Conservation (phyloP, 768 basidiomycete species). For the Mycena alexandri region DNA sequence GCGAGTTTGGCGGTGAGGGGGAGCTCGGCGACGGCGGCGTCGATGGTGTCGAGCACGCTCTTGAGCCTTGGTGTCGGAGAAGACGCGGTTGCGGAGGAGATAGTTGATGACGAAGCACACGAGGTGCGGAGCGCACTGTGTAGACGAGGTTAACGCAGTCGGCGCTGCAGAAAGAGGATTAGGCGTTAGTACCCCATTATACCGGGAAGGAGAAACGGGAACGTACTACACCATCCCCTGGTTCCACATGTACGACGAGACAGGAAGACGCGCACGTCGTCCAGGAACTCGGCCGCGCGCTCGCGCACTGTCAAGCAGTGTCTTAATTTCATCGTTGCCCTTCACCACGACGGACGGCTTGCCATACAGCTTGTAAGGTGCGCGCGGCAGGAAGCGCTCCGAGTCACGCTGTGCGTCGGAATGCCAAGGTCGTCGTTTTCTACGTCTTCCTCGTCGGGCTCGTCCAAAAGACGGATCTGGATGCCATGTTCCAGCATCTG, state of each 20-base stretch:
- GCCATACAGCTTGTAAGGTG: slow-evolving; percentile 56
- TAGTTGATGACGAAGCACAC: slow-evolving; percentile 61
- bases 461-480: slow-evolving; percentile 51
- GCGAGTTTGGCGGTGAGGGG: slow-evolving; percentile 18
- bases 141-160: slow-evolving; percentile 56
- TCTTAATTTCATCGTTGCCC: slow-evolving; percentile 53
- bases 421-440: slow-evolving; percentile 79
- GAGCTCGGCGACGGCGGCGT: slow-evolving; percentile 12
- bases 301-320: slow-evolving; percentile 55
- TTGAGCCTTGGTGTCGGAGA: slow-evolving; percentile 49
- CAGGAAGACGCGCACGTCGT: slow-evolving; percentile 77
- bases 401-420: slow-evolving; percentile 71
- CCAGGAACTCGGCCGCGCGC: slow-evolving; percentile 65
- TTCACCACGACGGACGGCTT: slow-evolving; percentile 47
- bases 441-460: slow-evolving; percentile 54
- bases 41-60: slow-evolving; percentile 19
- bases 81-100: slow-evolving; percentile 57
- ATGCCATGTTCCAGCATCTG: slow-evolving; percentile 61
- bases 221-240: slow-evolving; percentile 80
- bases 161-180: slow-evolving; percentile 47
- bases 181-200: no score
- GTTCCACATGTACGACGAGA: slow-evolving; percentile 74
- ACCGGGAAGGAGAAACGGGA: no score
- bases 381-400: slow-evolving; percentile 52
- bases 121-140: slow-evolving; percentile 58